A percentile compares a stretch with the other conserved stretches of the same genome.
These are phyloP conservation scores for Rasamsonia emersonii DNA, from an alignment of 2,329 filamentous ascomycete species.

Conservation along the genomic window DNA sequence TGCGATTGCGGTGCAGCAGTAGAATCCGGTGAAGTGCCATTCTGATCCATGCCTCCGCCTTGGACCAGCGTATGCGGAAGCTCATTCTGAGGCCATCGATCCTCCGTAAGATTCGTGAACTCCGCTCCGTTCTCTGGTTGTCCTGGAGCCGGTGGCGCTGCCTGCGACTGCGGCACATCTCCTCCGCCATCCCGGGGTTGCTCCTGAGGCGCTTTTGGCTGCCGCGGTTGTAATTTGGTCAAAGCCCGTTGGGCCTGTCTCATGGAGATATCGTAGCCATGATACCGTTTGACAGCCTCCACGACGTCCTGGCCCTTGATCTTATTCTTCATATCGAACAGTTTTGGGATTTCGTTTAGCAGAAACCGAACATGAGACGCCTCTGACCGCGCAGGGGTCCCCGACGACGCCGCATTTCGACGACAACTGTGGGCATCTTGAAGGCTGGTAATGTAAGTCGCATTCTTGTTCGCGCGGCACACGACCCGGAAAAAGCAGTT, in stretches of 20 bases:
- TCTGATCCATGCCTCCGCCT: constrained; percentile 15
- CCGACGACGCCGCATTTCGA: constrained; percentile 18
- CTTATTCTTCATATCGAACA: constrained; percentile 30
- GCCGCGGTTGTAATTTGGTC: constrained; percentile 25
- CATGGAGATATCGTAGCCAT: constrained; percentile 32
- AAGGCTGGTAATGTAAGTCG: constrained; percentile 32
- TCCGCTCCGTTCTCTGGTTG: constrained; percentile 17
- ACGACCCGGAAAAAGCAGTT: constrained; percentile 34
- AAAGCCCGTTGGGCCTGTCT: constrained; percentile 32
- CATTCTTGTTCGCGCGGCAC: constrained; percentile 32
- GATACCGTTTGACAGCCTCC: constrained; percentile 32
- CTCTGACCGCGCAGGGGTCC: constrained; percentile 30
- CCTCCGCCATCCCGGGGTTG: constrained; percentile 2
- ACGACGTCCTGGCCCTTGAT: constrained; percentile 31
- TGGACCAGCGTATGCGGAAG: constrained; percentile 20
- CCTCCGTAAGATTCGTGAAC: constrained; percentile 20
- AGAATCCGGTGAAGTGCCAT: constrained; percentile 14
- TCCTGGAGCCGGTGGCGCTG: constrained; percentile 6
- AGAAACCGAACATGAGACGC: constrained; percentile 33
- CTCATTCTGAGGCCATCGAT: constrained; percentile 25
- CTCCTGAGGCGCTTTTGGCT: constrained; percentile 7
- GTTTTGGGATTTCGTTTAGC: constrained; percentile 30
- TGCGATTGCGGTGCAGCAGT: constrained; percentile 9
- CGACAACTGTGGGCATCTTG: constrained; percentile 32
- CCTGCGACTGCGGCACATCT: neutral